phyloP scores from a whole-genome alignment of 768 basidiomycete genomes.

The Suillus ampliporus region DNA sequence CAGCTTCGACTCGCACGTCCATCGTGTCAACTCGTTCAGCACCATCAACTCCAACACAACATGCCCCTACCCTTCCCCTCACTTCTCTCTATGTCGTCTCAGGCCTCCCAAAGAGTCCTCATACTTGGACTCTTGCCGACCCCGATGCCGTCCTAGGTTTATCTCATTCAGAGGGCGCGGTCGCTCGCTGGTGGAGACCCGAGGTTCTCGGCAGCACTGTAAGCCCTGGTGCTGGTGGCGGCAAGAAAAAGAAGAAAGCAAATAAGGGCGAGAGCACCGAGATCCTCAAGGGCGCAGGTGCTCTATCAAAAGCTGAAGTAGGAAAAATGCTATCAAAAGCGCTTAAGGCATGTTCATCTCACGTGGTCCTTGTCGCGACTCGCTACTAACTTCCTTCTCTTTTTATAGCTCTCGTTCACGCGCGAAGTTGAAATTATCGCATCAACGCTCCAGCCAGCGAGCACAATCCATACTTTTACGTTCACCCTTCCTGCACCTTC shows the following conservation, averaged over 20 bases:
- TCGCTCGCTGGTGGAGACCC: slow-evolving; percentile 88
- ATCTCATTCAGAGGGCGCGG: slow-evolving; percentile 84
- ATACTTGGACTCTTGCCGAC: slow-evolving; percentile 90
- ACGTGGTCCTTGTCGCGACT: neutral
- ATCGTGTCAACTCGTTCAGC: slow-evolving; percentile 70
- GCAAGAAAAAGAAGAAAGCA: slow-evolving; percentile 71
- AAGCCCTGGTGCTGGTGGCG: slow-evolving; percentile 82
- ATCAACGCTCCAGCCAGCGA: slow-evolving; percentile 91
- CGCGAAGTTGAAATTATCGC: slow-evolving; percentile 94
- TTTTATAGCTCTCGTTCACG: slow-evolving; percentile 79
- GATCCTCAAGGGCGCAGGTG: slow-evolving; percentile 75
- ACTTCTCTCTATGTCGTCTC: slow-evolving; percentile 88
- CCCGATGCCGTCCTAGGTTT: slow-evolving; percentile 82
- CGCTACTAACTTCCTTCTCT: slow-evolving; percentile 5
- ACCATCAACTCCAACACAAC: slow-evolving; percentile 56
- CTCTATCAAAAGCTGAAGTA: slow-evolving; percentile 84
- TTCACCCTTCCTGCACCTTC: slow-evolving; percentile 82
- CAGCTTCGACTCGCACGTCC: slow-evolving; percentile 75
- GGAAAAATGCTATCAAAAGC: slow-evolving; percentile 91
- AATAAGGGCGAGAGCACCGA: slow-evolving; percentile 61
- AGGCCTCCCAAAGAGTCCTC: slow-evolving; percentile 86
- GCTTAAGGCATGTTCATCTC: slow-evolving; percentile 65
- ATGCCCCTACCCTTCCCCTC: slow-evolving; percentile 73
- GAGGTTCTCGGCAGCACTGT: slow-evolving; percentile 90
- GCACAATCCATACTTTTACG: slow-evolving; percentile 90